Base-by-base conservation (phyloP, 2,329 filamentous ascomycete species). In the Claviceps purpurea region DNA sequence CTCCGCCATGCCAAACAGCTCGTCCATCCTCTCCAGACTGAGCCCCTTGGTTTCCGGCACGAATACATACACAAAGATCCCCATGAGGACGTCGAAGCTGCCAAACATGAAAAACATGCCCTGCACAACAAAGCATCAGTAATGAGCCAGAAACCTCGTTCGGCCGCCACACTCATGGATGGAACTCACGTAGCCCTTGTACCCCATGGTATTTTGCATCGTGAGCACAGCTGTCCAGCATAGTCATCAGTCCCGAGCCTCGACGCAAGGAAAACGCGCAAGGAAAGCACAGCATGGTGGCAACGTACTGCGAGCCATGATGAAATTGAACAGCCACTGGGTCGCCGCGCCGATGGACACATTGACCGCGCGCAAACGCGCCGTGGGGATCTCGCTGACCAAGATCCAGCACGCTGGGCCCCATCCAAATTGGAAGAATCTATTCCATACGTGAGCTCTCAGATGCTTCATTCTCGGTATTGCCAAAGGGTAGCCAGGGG, bases 241-340 rank as follows among this genome's bases (percentile, higher is more conserved):
- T 4, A 40, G 13, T 3, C 39, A 5, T 24, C 18, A 46, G 43
- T 26, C 24, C 11, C 46, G 6, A 24, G 34, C 18, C 34, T 24
- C 34, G 42, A 34, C 10, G 30, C 30, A 34, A 34, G 26, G 8
- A 30, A 30, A 30, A 30, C 7, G 26, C 8, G 20, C 11, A 22
- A 42, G 4, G 2, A 26, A 44, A 13, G 10, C 5, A 26, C 26
- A 44, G 30, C 11, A 10, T 38, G 30, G 18, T 16, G 22, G 26
- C 11, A 26, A 60, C 64, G 59, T 56, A 66, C 64, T 80, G 53
- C 81, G 70, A 1, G 84, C 83, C 52, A 87, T 80, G 10, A 86
- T 77, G 55, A 87, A 85, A 62, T 88, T 88, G 65, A 87, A 87
- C 4, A 87, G 65, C 83, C 83, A 86, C 60, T 87, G 82, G 0